Base-by-base conservation (phyloP, 192 early-diverging fungal genomes). In the Pilobolus umbonatus region DNA sequence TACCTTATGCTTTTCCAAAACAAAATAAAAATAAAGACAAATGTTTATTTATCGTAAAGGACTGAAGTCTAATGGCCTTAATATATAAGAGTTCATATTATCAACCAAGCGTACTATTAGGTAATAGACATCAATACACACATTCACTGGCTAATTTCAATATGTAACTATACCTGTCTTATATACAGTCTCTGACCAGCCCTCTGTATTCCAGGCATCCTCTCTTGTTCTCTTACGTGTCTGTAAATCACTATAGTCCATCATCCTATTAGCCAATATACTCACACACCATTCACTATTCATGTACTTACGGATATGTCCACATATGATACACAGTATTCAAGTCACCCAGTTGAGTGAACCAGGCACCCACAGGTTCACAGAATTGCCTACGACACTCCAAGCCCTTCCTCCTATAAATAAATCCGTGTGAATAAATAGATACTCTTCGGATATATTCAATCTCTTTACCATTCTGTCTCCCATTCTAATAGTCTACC, bases 351-450 rank as follows among this genome's bases (percentile, higher is more conserved):
- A 97, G 78, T 75, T 97, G 95, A 36, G 84, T 88, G 71, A 97
- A 97, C 95, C 95, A 97, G 7, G 95, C 95, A 9, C 95, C 95
- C 56, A 97, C 87, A 31, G 93, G 95, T 60, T 90, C 86, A 65
- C 92, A 92, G 64, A 89, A 89, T 65, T 92, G 84, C 40, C 82
- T 75, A 30, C 95, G 79, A 57, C 90, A 94, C 53, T 95, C 91
- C 19, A 97, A 75, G 51, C 95, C 95, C 35, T 85, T 77, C 17
- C 85, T 79, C 94, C 84, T 81, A 54, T 39, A 36, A 24, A 48
- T 22, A 45, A 48, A 28, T 4, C n/a, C 5, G 3, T 17, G 12
- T 26, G 6, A 26, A 1, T 24, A n/a, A 17, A 32, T 42, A 29
- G 2, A 29, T 56, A 14, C 36, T 28, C 10, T 56, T 11, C 6